phyloP scores from a whole-genome alignment of 2,329 filamentous ascomycete species.

The Waltergamsia citrina region DNA sequence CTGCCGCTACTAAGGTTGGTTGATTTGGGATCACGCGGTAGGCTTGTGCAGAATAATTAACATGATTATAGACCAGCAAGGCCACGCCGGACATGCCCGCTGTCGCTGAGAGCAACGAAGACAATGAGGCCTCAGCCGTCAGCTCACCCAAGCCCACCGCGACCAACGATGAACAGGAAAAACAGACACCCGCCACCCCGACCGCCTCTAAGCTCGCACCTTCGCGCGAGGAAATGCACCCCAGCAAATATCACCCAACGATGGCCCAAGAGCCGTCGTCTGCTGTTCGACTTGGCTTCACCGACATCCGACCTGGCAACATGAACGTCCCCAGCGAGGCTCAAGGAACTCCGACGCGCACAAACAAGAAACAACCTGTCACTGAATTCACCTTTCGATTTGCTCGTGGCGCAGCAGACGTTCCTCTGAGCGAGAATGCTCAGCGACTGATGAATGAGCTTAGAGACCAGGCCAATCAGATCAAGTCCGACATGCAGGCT shows the following conservation, averaged over 20 bases:
- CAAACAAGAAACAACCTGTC: conserved; percentile 31
- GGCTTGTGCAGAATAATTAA: conserved; percentile 4
- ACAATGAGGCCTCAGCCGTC: conserved; percentile 12
- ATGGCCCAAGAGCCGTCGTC: conserved; percentile 67
- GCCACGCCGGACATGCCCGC: conserved; percentile 25
- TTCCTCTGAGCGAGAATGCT: conserved; percentile 51
- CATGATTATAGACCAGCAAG: conserved; percentile 12
- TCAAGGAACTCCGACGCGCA: conserved; percentile 57
- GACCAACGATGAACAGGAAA: not conserved
- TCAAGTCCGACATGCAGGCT: conserved; percentile 59
- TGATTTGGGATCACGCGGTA: no score
- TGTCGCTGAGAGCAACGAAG: conserved; percentile 33
- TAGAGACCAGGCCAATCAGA: conserved; percentile 60
- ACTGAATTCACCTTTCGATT: conserved; percentile 63
- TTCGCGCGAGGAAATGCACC: conserved; percentile 79
- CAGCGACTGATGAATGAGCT: conserved; percentile 56
- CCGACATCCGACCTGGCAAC: conserved; percentile 55
- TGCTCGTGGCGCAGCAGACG: conserved; percentile 38
- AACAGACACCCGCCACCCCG: conserved; percentile 42
- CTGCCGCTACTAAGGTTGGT: conserved; percentile 25
- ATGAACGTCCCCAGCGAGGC: conserved; percentile 26
- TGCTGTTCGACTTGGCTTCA: conserved; percentile 73
- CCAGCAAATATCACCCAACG: conserved; percentile 69
- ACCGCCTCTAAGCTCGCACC: conserved; percentile 60
- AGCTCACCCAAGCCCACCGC: conserved; percentile 12